Conservation (phyloP, 2,329 filamentous ascomycete genomes). For the Trichoderma sp. region DNA sequence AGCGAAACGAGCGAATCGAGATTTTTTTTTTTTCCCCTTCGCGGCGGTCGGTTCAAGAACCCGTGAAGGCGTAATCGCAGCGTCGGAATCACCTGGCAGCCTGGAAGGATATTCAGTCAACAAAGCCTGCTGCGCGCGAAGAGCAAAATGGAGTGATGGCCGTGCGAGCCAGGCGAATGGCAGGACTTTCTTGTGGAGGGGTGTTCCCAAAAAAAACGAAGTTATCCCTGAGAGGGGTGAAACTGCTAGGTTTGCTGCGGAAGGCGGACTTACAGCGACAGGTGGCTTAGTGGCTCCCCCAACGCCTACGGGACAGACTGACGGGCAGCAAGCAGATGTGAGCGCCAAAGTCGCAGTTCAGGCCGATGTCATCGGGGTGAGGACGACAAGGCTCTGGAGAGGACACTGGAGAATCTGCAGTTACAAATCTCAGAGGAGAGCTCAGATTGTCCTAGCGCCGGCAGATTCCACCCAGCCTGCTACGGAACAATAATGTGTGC, state of each 20-base stretch:
- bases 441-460: constrained; percentile 33
- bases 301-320: constrained; percentile 14
- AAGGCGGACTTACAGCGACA: constrained; percentile 27
- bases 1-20: constrained; percentile 8
- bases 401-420: constrained; percentile 24
- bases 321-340: constrained; percentile 11
- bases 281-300: constrained; percentile 19
- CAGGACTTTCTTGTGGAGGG: constrained; percentile 25
- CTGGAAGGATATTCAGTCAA: constrained; percentile 8
- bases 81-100: constrained; percentile 15
- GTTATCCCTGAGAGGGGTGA: constrained; percentile 26
- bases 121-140: constrained; percentile 18
- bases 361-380: constrained; percentile 28
- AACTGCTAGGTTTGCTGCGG: constrained; percentile 25
- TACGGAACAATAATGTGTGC: constrained; percentile 28
- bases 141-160: not conserved
- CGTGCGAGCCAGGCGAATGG: constrained; percentile 13
- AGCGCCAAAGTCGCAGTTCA: constrained; percentile 27
- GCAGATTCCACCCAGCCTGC: constrained; percentile 30
- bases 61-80: constrained; percentile 7
- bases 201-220: constrained; percentile 22
- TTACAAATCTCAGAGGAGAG: constrained; percentile 26
- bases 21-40: constrained; percentile 6
- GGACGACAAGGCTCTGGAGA: constrained; percentile 27
- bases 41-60: constrained; percentile 7